Evolutionary conservation across 2,329 filamentous ascomycete genomes (phyloP).

Genomic region (Podosphaera fusca): DNA sequence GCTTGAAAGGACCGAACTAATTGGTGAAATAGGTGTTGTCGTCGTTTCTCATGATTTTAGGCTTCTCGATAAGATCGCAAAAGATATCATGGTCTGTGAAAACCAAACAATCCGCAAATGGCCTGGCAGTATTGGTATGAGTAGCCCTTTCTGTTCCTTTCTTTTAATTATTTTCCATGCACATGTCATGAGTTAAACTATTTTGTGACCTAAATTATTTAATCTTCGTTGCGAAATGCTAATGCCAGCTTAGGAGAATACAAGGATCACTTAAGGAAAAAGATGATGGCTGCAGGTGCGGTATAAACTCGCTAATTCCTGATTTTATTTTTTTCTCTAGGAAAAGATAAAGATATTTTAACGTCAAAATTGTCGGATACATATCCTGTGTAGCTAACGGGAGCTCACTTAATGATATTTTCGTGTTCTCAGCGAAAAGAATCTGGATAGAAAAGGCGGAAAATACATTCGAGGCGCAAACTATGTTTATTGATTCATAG

Average conservation of each 20-base stretch:
- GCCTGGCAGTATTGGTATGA: slow-evolving; percentile 52
- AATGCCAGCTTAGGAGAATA: slow-evolving; percentile 36
- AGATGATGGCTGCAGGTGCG: slow-evolving; percentile 39
- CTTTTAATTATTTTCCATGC: neutral
- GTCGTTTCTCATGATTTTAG: slow-evolving; percentile 69
- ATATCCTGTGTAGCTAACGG: too few relatives aligned
- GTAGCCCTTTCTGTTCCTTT: neutral
- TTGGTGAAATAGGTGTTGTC: slow-evolving; percentile 1
- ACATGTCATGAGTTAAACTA: neutral
- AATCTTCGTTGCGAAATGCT: neutral
- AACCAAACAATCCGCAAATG: slow-evolving; percentile 82
- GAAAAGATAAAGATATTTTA: too few relatives aligned
- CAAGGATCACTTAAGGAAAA: slow-evolving; percentile 97
- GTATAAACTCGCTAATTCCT: neutral
- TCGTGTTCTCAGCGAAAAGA: too few relatives aligned
- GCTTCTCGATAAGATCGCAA: slow-evolving; percentile 44
- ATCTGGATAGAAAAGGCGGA: too few relatives aligned
- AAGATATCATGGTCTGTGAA: slow-evolving; percentile 98
- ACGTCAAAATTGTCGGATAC: too few relatives aligned
- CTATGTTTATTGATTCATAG: too few relatives aligned
- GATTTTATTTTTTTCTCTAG: neutral
- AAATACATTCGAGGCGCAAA: too few relatives aligned
- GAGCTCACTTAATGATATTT: too few relatives aligned
- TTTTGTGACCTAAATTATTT: too few relatives aligned
- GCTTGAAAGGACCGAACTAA: neutral